Base-by-base conservation (phyloP, 148 eudicot genomes). In the Chenopodium suecicum region DNA sequence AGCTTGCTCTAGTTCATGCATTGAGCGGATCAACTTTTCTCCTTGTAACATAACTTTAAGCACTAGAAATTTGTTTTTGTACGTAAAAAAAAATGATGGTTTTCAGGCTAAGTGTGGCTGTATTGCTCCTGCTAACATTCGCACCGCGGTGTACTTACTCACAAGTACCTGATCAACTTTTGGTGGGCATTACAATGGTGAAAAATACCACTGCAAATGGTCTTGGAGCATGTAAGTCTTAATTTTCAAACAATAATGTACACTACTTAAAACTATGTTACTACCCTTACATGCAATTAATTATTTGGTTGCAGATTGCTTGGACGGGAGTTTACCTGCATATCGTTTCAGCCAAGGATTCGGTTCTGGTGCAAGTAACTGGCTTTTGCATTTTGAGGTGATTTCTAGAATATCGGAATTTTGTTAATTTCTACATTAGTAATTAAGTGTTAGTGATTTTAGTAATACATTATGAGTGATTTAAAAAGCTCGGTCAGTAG, bases 371-470 rank as follows among this genome's bases (percentile, higher is more conserved):
- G 87, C 87, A 82, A 80, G 84, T 84, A 95, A 93, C 64, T 95
- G 98, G 97, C 94, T 95, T 85, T 82, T 95, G 80, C 97, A 95
- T 78, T 95, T 95, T 83, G 98, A 95, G 98, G 98, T 92, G 89
- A 64, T 70, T 41, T 32, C 34, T 32, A 32, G 34, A 32, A 32
- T 32, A 32, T 32, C 34, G 4, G 34, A 32, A 32, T 32, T 32
- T 32, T 32, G 34, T 32, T 32, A 32, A 32, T 32, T 32, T 32
- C 34, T 32, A 32, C 13, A 54, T 32, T 32, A 32, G 34, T 16
- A 12, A 14, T 32, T 14, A 54, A 54, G 34, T 32, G 4, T 32
- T 32, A 32, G 34, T 32, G 34, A 32, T 32, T 32, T 32, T 32
- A 32, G 34, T 32, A 32, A 32, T 32, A 3, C 34, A 32, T 32